Percentiles rank a stretch among this genome's conserved stretches.
Evolutionary conservation across 2,329 filamentous ascomycete species (phyloP).

Genomic region (Fusarium redolens): DNA sequence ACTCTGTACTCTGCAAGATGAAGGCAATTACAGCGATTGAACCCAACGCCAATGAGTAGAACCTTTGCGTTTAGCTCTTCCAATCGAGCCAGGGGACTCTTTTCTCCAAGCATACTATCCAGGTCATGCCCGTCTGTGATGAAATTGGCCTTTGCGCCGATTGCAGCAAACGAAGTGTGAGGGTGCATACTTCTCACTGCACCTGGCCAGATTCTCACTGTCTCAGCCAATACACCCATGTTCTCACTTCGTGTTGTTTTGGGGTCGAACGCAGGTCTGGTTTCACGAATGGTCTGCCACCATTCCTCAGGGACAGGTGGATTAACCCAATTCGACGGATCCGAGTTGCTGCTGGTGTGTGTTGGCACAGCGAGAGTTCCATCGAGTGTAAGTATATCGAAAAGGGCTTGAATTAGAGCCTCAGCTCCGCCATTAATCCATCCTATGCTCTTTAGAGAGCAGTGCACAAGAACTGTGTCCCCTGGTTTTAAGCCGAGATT

Average conservation of each 20-base stretch:
- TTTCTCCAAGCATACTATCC: neutral
- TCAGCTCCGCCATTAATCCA: conserved; percentile 10
- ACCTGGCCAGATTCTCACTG: conserved; percentile 2
- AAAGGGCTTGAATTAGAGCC: neutral
- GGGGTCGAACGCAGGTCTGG: neutral
- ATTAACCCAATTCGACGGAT: neutral
- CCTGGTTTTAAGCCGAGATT: neutral
- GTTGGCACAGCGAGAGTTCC: conserved; percentile 1
- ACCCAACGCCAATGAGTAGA: neutral
- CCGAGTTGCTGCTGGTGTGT: conserved; percentile 9
- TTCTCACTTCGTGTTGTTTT: neutral
- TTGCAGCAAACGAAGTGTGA: conserved; percentile 1
- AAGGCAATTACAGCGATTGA: conserved; percentile 3
- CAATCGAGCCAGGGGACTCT: neutral
- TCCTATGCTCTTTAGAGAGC: neutral
- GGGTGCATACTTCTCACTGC: conserved; percentile 1
- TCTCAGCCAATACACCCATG: neutral
- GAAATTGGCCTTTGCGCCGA: neutral
- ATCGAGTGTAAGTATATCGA: neutral
- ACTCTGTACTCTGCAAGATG: conserved; percentile 12
- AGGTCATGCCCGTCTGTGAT: neutral
- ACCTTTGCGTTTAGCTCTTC: neutral
- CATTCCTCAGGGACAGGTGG: neutral
- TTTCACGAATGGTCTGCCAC: conserved; percentile 1
- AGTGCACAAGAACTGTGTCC: neutral